These are phyloP conservation scores for Alternaria burnsii DNA, from an alignment of 2,329 filamentous ascomycete genomes.

Conservation along the genomic window DNA sequence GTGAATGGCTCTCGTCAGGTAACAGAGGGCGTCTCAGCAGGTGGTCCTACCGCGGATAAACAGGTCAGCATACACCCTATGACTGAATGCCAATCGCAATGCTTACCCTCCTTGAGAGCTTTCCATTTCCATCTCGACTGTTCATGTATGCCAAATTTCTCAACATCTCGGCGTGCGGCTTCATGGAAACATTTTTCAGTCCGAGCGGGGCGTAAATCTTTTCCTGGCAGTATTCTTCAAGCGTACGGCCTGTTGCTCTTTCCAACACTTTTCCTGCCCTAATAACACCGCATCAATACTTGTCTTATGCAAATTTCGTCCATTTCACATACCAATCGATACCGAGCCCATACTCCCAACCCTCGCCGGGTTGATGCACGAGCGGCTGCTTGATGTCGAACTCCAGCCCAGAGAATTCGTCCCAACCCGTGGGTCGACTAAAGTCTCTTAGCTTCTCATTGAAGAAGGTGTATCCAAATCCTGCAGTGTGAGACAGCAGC, in stretches of 20 bases:
- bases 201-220: neutral
- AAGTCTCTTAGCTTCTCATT: neutral
- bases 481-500: conserved; percentile 5
- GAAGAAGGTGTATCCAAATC: conserved; percentile 5
- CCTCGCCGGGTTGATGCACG: neutral
- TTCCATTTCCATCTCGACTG: neutral
- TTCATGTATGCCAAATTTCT: neutral
- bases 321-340: neutral
- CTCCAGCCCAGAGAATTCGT: neutral
- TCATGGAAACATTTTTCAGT: neutral
- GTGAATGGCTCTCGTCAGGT: neutral
- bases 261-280: neutral
- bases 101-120: neutral
- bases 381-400: neutral
- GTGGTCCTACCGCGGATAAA: neutral
- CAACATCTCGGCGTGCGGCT: neutral
- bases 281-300: neutral
- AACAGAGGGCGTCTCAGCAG: neutral
- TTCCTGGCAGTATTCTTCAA: neutral
- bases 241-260: neutral
- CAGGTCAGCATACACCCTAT: neutral
- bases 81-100: neutral
- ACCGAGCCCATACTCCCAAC: neutral
- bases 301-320: neutral
- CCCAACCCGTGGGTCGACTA: neutral